Base-by-base conservation (phyloP, 2,329 filamentous ascomycete species). In the Pseudogymnoascus sp. region DNA sequence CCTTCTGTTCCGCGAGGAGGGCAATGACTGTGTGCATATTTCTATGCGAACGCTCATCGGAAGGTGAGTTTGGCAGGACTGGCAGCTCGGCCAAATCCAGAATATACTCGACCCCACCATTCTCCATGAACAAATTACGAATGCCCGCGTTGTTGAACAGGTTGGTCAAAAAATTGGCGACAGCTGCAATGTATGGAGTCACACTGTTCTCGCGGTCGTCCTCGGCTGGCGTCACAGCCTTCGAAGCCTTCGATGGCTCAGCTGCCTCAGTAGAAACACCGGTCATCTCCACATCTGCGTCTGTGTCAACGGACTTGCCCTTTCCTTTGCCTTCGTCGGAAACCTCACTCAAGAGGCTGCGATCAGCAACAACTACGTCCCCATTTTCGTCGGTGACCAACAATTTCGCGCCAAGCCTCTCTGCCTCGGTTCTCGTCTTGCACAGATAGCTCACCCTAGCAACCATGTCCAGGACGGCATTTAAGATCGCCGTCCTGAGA, bases 401-500 rank as follows among this genome's bases (percentile, higher is more conserved):
- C 16, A 99, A 80, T 71, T 93, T 96, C 0, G 89, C 86, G 60
- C 95, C 95, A 77, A 89, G 87, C 29, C 87, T 87, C 62, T 84
- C 80, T 42, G 83, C 81, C 70, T 81, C 82, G 2, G 91, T 87
- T 72, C 91, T 89, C 45, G 81, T 80, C 61, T 85, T 84, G 67
- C 89, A 91, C 23, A 97, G 78, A 67, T 89, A 82, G 42, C 86
- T 85, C 37, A 99, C 88, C 62, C 91, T 86, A 36, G 87, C 87
- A 65, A 96, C 85, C 91, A 97, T 96, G 67, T 92, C 87, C 65
- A 96, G 83, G 14, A 96, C 86, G n/a, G 91, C 88, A 67, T 89
- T 88, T 66, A 93, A 86, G 65, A 99, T 95, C 2, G 87, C 83
- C 8, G 83, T 83, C 68, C 93, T 90, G 51, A 99, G 78, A 21